Conservation (phyloP, 345 rosid species). For the Populus davidiana region DNA sequence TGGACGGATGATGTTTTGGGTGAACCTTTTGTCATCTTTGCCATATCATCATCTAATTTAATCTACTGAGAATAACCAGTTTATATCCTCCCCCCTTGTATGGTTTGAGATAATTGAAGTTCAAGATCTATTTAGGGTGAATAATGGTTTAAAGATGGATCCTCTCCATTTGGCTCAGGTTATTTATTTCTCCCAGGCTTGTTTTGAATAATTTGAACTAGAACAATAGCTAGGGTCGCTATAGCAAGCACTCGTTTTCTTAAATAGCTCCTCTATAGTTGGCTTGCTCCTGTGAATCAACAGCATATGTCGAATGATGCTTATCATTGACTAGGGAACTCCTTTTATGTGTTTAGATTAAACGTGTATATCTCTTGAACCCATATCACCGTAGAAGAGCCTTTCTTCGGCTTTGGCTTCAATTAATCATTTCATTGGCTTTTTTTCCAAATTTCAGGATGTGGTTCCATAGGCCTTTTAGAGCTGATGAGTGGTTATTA, state of each 20-base stretch:
- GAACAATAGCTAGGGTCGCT: not conserved
- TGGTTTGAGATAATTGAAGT: not conserved
- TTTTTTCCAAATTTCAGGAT: conserved; percentile 43
- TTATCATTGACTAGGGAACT: not conserved
- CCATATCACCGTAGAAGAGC: not conserved
- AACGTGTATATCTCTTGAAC: not conserved
- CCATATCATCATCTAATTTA: not conserved
- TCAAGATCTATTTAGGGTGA: not conserved
- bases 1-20: not conserved
- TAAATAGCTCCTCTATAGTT: not conserved
- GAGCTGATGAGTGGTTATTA: conserved; percentile 94
- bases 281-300: not conserved
- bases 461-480: conserved; percentile 83
- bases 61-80: not conserved
- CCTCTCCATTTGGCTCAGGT: not conserved
- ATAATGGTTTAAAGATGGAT: not conserved
- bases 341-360: not conserved
- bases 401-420: not conserved
- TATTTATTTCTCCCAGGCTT: not conserved
- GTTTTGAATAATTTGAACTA: not conserved
- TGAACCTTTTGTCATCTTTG: not conserved
- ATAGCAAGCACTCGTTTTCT: not conserved
- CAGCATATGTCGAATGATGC: not conserved
- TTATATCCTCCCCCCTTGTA: not conserved
- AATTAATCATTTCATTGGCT: not conserved